Evolutionary conservation across 768 basidiomycete genomes (phyloP).

Genomic region (Suillus weaverae): DNA sequence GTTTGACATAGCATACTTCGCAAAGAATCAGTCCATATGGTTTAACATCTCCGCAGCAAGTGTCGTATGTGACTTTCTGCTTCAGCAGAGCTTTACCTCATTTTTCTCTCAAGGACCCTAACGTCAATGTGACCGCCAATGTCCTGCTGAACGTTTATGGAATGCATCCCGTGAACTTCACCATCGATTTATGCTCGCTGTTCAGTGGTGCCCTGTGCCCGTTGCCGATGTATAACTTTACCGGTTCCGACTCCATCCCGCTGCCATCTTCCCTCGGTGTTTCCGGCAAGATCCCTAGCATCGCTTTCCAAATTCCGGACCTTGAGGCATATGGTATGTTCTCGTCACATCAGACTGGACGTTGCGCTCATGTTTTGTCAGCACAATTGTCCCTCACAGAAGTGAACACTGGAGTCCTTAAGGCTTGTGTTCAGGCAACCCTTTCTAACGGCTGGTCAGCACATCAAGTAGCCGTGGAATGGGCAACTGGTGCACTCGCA

Average conservation of each 20-base stretch:
- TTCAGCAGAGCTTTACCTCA: slow-evolving; percentile 6
- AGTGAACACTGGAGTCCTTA: slow-evolving; percentile 66
- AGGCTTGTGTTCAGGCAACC: slow-evolving; percentile 90
- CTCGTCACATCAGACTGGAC: background rate
- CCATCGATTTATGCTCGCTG: slow-evolving; percentile 82
- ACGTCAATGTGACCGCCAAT: slow-evolving; percentile 81
- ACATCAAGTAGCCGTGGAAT: slow-evolving; percentile 71
- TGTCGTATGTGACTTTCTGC: slow-evolving; percentile 56
- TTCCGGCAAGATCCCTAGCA: slow-evolving; percentile 59
- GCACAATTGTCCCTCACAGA: slow-evolving; percentile 77
- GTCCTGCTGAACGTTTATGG: slow-evolving; percentile 89
- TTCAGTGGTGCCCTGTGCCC: slow-evolving; percentile 82
- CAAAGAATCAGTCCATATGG: slow-evolving; percentile 66
- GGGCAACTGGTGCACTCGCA: slow-evolving; percentile 69
- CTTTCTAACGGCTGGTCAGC: slow-evolving; percentile 89
- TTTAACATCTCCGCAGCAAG: slow-evolving; percentile 89
- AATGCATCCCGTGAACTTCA: slow-evolving; percentile 75
- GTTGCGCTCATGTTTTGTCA: slow-evolving; percentile 36
- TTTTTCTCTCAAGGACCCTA: slow-evolving; percentile 50
- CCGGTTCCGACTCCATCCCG: slow-evolving; percentile 70
- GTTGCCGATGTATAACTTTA: slow-evolving; percentile 81
- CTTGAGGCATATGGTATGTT: slow-evolving; percentile 60
- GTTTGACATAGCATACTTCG: slow-evolving; percentile 72
- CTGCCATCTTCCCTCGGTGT: slow-evolving; percentile 63
- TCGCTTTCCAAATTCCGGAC: slow-evolving; percentile 88